Evolutionary conservation across 108 stramenopile species (phyloP).

Genomic region (Mediolabrus comicus): DNA sequence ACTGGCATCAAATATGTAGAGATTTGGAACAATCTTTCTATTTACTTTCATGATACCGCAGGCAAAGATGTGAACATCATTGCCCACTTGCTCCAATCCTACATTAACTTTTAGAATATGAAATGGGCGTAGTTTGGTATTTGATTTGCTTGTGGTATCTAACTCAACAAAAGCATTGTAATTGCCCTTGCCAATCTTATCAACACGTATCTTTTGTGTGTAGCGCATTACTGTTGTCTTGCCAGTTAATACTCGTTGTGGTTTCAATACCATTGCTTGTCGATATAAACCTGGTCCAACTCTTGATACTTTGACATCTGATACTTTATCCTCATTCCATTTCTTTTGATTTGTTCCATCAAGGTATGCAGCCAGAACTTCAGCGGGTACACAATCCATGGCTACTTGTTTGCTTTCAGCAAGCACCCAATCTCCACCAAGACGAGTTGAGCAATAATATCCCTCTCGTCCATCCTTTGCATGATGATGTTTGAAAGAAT

Average conservation of each 20-base stretch:
- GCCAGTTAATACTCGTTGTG: slow-evolving; percentile 49
- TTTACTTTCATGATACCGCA: slow-evolving; percentile 54
- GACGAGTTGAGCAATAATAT: slow-evolving; percentile 42
- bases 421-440: slow-evolving; percentile 58
- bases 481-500: slow-evolving; percentile 38
- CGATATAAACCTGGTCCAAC: slow-evolving; percentile 30
- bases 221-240: slow-evolving; percentile 56
- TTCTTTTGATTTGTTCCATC: slow-evolving; percentile 50
- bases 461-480: slow-evolving; percentile 47
- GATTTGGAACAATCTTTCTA: slow-evolving; percentile 52
- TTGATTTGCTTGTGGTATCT: slow-evolving; percentile 18
- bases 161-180: slow-evolving; percentile 46
- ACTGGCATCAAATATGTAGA: slow-evolving; percentile 53
- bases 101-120: slow-evolving; percentile 53
- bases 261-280: slow-evolving; percentile 51
- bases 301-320: slow-evolving; percentile 27
- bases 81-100: slow-evolving; percentile 41
- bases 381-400: slow-evolving; percentile 34
- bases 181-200: slow-evolving; percentile 45
- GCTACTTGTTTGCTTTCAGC: slow-evolving; percentile 57
- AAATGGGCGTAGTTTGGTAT: slow-evolving; percentile 49
- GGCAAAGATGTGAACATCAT: slow-evolving; percentile 55
- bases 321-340: slow-evolving; percentile 52
- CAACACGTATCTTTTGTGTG: slow-evolving; percentile 46
- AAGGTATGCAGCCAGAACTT: slow-evolving; percentile 53